Conservation (phyloP, 768 basidiomycete genomes). For the Dentipellis fragilis region DNA sequence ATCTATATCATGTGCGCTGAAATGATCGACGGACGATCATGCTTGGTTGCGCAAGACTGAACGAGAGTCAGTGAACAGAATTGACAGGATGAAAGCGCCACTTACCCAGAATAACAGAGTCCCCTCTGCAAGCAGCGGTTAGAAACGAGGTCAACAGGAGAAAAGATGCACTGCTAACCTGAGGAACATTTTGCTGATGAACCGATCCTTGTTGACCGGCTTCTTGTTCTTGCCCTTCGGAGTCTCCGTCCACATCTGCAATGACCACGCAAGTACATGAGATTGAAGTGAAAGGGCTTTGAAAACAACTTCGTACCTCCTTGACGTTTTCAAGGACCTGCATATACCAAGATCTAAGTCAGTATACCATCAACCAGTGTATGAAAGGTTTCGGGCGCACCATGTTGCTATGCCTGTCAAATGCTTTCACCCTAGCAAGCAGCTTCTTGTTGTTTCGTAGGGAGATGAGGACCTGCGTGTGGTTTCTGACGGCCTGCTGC, state of each 20-base stretch:
- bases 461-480: constrained; percentile 95
- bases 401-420: constrained; percentile 99
- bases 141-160: constrained; percentile 4
- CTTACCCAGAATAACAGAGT: constrained; percentile 95
- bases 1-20: neutral
- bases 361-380: neutral
- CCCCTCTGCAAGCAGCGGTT: constrained; percentile 48
- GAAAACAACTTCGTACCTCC: constrained; percentile 44
- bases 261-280: neutral
- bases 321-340: constrained; percentile 97
- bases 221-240: constrained; percentile 99
- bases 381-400: constrained; percentile 32
- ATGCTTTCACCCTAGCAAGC: constrained; percentile 91
- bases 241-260: constrained; percentile 96
- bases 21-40: constrained; percentile 5
- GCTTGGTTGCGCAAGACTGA: constrained; percentile 72
- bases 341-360: constrained; percentile 3
- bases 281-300: neutral
- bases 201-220: constrained; percentile 97
- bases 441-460: constrained; percentile 98
- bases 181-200: constrained; percentile 99
- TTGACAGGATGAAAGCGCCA: constrained; percentile 15
- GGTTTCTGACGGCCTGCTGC: constrained; percentile 95
- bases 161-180: constrained; percentile 38
- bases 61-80: constrained; percentile 22